phyloP scores from a whole-genome alignment of 495 filamentous ascomycete species.

The Neurospora sp. region DNA sequence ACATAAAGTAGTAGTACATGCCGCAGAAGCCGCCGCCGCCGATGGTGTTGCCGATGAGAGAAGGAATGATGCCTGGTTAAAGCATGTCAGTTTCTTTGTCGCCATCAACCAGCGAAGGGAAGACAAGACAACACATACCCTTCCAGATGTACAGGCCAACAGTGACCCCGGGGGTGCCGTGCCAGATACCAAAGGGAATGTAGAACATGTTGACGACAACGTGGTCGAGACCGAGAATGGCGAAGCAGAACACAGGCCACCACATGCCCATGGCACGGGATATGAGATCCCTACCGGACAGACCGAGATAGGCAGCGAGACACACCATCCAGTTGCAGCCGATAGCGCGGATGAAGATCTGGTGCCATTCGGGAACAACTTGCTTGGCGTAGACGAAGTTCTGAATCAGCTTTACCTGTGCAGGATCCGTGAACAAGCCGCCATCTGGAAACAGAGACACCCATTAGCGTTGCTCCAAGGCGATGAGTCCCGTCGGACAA shows the following conservation, averaged over 20 bases:
- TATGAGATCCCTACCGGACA: conserved; percentile 44
- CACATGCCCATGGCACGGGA: conserved; percentile 54
- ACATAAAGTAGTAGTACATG: conserved; percentile 43
- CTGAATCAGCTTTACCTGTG: conserved; percentile 23
- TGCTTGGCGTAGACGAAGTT: conserved; percentile 44
- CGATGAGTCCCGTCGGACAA: background rate
- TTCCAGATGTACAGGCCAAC: conserved; percentile 56
- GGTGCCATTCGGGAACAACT: conserved; percentile 46
- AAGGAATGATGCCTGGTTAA: conserved; percentile 40
- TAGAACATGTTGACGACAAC: conserved; percentile 60
- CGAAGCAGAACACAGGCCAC: conserved; percentile 53
- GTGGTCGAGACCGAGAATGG: conserved; percentile 49
- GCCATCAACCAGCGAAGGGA: background rate
- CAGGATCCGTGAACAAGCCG: conserved; percentile 46
- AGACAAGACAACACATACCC: conserved; percentile 12
- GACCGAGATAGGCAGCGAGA: conserved; percentile 46
- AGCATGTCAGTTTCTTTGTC: background rate
- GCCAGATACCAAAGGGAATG: conserved; percentile 47
- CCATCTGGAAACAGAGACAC: conserved; percentile 31
- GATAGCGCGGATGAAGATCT: conserved; percentile 51
- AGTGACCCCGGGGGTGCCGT: conserved; percentile 37
- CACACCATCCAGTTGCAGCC: conserved; percentile 58
- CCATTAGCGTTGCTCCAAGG: background rate
- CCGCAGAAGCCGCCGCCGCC: conserved; percentile 43
- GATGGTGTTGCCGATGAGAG: conserved; percentile 48